Evolutionary conservation across 176 grass and related monocot genomes (phyloP).

Genomic region (Tillandsia fasciculata): DNA sequence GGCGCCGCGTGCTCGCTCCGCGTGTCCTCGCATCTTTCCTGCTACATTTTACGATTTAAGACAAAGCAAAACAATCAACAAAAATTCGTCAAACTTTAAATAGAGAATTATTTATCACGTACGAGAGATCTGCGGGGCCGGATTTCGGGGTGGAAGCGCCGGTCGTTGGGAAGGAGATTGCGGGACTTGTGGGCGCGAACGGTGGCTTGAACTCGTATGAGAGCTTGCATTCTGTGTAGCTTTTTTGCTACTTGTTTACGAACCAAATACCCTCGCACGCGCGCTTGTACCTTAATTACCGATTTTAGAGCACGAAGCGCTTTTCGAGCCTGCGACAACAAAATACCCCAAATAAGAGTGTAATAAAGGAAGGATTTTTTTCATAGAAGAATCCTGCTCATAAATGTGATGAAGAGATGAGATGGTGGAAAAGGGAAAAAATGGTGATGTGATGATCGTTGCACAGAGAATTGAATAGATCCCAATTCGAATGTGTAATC

Average conservation of each 20-base stretch:
- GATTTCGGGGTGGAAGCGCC: constrained; percentile 26
- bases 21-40: constrained; percentile 80
- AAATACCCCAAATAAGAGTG: background rate
- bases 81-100: too few relatives aligned
- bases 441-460: background rate
- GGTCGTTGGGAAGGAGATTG: constrained; percentile 26
- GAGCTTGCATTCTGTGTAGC: constrained; percentile 88
- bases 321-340: constrained; percentile 56
- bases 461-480: too few relatives aligned
- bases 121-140: constrained; percentile 57
- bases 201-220: constrained; percentile 70
- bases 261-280: constrained; percentile 88
- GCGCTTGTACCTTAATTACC: constrained; percentile 85
- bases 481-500: too few relatives aligned
- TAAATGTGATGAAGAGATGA: background rate
- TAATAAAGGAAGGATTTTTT: background rate
- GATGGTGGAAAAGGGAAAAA: background rate
- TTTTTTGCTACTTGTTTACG: constrained; percentile 56
- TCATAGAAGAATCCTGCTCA: background rate
- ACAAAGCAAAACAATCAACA: too few relatives aligned
- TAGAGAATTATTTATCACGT: constrained; percentile 13
- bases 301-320: constrained; percentile 82
- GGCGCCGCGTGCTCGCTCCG: constrained; percentile 51
- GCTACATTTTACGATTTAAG: constrained; percentile 17
- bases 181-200: constrained; percentile 46